Evolutionary conservation across 352 stramenopile genomes (phyloP), one percentile per base, ranked within the genome.

Genomic region (Peronospora destructor): DNA sequence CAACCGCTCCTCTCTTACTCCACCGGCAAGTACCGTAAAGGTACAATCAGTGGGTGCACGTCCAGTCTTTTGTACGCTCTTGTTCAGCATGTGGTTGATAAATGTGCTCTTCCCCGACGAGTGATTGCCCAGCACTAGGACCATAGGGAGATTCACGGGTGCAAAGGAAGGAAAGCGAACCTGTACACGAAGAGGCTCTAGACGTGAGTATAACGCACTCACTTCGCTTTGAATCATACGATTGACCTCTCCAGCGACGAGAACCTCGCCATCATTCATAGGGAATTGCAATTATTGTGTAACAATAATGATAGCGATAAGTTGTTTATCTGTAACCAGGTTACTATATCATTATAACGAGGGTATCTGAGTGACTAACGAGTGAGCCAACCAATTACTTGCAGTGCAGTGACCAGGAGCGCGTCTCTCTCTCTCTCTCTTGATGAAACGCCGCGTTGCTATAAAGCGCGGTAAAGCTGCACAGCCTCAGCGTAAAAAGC

Each of bases 21-120:
- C 82, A 32, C 82, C 82, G 1, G 80, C 76, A 2, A 93, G 45
- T 16, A 93, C 76, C 11, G 82, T 93, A 58, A 93, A 93, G 19
- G 76, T 91, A 29, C 73, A 91, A 59, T 93, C 82, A 2, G 82
- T 93, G 0, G 82, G 82, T 2, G 82, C 82, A 12, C 82, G 71
- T 38, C 71, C 77, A 1, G 82, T 89, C 71, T 93, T 93, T 49
- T 93, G 82, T 19, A 93, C 76, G 28, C 82, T 64, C 41, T 88
- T 77, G 14, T 73, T 65, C 38, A 93, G 64, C 79, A 93, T 91
- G 66, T 93, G 68, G 56, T 93, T 93, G 61, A 93, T 93, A 49
- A 93, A 91, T 6, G 82, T 93, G 53, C 70, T 85, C 57, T 93
- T 93, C 21, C 82, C 82, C 3, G 77, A 90, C 49, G 79, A 91